These are phyloP conservation scores for Fusarium coicis DNA, from an alignment of 2,329 filamentous ascomycete genomes.

Conservation along the genomic window DNA sequence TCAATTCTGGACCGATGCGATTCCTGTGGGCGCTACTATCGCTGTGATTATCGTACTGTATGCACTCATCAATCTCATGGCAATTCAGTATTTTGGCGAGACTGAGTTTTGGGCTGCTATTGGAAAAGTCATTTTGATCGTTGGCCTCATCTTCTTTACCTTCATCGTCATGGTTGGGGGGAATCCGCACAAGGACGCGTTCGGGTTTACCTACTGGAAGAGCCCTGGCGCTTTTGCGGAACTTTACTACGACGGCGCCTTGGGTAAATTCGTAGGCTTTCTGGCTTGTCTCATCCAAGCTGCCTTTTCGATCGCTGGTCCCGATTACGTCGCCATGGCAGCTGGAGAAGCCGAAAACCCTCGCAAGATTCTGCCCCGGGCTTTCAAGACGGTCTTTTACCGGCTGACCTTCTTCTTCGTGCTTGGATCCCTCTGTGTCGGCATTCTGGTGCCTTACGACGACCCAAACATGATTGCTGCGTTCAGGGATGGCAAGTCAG, in stretches of 20 bases:
- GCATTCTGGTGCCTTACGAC: constrained; percentile 77
- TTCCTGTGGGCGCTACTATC: constrained; percentile 71
- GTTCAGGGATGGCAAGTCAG: constrained; percentile 67
- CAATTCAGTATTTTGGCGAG: constrained; percentile 80
- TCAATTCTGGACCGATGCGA: constrained; percentile 69
- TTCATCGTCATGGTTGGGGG: constrained; percentile 87
- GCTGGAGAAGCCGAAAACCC: constrained; percentile 79
- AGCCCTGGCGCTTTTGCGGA: constrained; percentile 77
- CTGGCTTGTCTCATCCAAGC: constrained; percentile 78
- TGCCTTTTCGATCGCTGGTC: constrained; percentile 74
- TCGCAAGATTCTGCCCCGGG: constrained; percentile 74
- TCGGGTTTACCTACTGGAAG: constrained; percentile 76
- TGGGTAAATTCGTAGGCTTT: constrained; percentile 77
- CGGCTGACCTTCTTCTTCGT: constrained; percentile 81
- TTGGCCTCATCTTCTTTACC: constrained; percentile 79
- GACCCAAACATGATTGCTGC: constrained; percentile 70
- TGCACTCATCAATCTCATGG: constrained; percentile 73
- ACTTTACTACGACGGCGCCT: constrained; percentile 69
- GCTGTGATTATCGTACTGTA: constrained; percentile 61
- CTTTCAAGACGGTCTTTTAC: constrained; percentile 83
- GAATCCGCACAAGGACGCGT: constrained; percentile 76
- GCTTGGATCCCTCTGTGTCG: constrained; percentile 76
- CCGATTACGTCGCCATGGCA: constrained; percentile 75
- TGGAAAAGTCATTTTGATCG: constrained; percentile 76
- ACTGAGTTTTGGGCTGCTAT: constrained; percentile 80